Conservation (phyloP, 2,329 filamentous ascomycete species). For the Orbilia oligospora region DNA sequence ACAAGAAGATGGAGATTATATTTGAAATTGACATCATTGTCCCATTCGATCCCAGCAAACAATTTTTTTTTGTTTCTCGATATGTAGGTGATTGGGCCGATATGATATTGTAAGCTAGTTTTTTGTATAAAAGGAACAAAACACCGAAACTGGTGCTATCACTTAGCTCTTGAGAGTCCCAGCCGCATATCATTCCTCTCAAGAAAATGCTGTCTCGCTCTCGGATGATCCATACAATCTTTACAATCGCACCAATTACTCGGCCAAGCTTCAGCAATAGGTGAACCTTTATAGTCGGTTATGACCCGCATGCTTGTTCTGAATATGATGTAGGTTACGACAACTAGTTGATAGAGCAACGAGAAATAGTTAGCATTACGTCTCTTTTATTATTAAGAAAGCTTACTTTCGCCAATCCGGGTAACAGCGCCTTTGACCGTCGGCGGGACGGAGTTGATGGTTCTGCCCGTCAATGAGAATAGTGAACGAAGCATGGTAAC, state of each 20-base stretch:
- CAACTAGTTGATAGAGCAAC: background rate
- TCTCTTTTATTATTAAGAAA: background rate
- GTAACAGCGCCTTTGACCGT: conserved; percentile 5
- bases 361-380: background rate
- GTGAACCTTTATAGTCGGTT: conserved; percentile 20
- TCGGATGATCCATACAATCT: conserved; percentile 26
- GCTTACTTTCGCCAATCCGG: conserved; percentile 12
- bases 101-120: no score
- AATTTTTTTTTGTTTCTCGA: no score
- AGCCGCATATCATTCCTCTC: conserved; percentile 14
- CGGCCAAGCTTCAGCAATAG: conserved; percentile 21
- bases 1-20: no score
- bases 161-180: conserved; percentile 1
- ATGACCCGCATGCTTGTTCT: conserved; percentile 12
- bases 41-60: no score
- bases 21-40: no score
- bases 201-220: conserved; percentile 21
- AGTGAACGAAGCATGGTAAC: conserved; percentile 23
- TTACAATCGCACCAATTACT: conserved; percentile 20
- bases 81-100: no score
- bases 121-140: no score
- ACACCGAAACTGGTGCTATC: no score
- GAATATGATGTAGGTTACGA: conserved; percentile 12
- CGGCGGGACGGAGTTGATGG: conserved; percentile 1
- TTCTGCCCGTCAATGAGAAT: no score